Base-by-base conservation (phyloP, 352 stramenopile species). In the Globisporangium takayamanum region DNA sequence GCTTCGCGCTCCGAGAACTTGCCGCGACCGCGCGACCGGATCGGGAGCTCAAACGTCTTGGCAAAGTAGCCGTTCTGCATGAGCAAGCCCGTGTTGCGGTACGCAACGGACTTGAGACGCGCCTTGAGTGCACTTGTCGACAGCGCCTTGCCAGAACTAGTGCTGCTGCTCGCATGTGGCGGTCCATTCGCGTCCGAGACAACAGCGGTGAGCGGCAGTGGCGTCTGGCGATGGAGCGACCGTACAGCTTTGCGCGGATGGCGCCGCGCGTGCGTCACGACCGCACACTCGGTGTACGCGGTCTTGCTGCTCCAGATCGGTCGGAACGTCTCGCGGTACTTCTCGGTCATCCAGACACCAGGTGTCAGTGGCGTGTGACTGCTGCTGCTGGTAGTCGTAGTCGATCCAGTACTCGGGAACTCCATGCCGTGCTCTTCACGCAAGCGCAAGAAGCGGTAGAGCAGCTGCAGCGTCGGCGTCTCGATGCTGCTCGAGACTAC, bases 301-400 rank as follows among this genome's bases (percentile, higher is more conserved):
- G 72, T 65, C 47, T 84, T 83, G 60, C 79, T 89, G 10, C 74
- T 80, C 76, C 76, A 89, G 39, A 89, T 44, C 25, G 79, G 74
- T 22, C 70, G 67, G 56, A 87, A 89, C 1, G 79, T 82, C 48
- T 89, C 67, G 6, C 78, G 67, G 53, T 87, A 89, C 22, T 70
- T 70, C 18, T 62, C 53, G 15, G 18, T 3, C 75, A 84, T 84
- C 79, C 79, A 89, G 15, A 59, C 41, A 30, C 14, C 18, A 15
- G 7, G 20, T n/a, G 10, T 10, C 36, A 10, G 14, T 33, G n/a
- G 18, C n/a, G 16, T 33, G 11, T 5, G 46, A 48, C 2, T 48
- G n/a, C 25, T 66, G 26, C 33, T 51, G 12, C 0, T 41, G 22
- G 5, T 18, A 7, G 4, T n/a, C 6, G 14, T 57, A 30, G 39